Evolutionary conservation across 2,329 filamentous ascomycete genomes (phyloP), one percentile per base, ranked within the genome.

Genomic region (Xylaria arbuscula): DNA sequence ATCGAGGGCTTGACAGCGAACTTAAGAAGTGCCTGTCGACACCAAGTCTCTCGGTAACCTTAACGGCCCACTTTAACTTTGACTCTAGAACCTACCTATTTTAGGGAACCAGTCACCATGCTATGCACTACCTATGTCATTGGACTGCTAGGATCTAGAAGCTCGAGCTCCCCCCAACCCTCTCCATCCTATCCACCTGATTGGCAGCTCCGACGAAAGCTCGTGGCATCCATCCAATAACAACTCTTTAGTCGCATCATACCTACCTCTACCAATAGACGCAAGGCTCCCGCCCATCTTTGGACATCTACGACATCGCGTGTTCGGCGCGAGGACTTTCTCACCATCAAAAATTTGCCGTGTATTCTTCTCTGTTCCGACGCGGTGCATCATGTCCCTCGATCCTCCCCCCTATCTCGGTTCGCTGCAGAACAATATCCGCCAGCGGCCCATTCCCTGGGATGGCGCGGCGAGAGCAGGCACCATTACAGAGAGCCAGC

Each of bases 351-450:
- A 34, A 58, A 10, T 42, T 50, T 19, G 34, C 57, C 58, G 64
- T 59, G 32, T 54, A 40, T 22, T 24, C 47, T 24, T 60, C 56
- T 66, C 69, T 71, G 69, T 69, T 34, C 74, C 72, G 47, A 53
- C 62, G 54, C 55, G 47, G 54, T 58, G 62, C 75, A 76, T 61
- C 75, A 98, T 98, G 94, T 95, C 94, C 80, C 89, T 97, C 81
- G 94, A 98, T 80, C 92, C 93, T 75, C 94, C 94, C 68, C 92
- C 93, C 68, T 98, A 98, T 82, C 89, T 89, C 66, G 83, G 84
- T 79, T 95, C 93, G 74, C 88, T 98, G 75, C 94, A 97, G 85
- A 97, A 93, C 88, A 98, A 98, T 86, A 97, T 98, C 80, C 93
- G 96, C 79, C 92, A 93, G 78, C 90, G 96, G 74, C 94, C 94